Conservation (phyloP, 768 basidiomycete genomes). For the Amanita molliuscula region DNA sequence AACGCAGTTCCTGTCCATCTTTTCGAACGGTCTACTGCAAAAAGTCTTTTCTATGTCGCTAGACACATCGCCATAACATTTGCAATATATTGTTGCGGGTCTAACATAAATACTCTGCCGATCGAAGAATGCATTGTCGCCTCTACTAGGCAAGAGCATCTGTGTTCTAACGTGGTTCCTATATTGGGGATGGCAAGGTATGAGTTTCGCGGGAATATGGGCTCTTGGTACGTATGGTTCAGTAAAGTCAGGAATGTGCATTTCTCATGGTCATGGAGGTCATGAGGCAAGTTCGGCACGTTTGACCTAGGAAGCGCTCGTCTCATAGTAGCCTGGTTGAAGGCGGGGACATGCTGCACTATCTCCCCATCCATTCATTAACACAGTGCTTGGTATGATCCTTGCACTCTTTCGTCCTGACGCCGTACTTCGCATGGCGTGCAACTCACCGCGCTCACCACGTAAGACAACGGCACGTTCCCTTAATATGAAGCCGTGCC, state of each 20-base stretch:
- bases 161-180: conserved; percentile 26
- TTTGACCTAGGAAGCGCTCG: background rate
- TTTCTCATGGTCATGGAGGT: conserved; percentile 15
- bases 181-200: conserved; percentile 44
- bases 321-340: background rate
- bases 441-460: conserved; percentile 55
- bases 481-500: background rate
- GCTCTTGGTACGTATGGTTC: conserved; percentile 24
- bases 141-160: conserved; percentile 9
- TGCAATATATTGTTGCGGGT: conserved; percentile 28
- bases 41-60: conserved; percentile 31
- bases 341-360: conserved; percentile 45
- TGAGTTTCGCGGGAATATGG: conserved; percentile 33
- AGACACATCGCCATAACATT: conserved; percentile 31
- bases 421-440: conserved; percentile 59
- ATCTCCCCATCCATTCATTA: conserved; percentile 27
- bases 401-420: conserved; percentile 39
- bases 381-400: conserved; percentile 26
- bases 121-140: background rate
- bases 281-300: conserved; percentile 27
- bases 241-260: background rate
- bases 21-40: conserved; percentile 32
- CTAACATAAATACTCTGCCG: conserved; percentile 19
- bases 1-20: conserved; percentile 38
- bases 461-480: conserved; percentile 28